A percentile compares a stretch with the other conserved stretches of the same genome.
These are phyloP conservation scores for Priceomyces carsonii DNA, from an alignment of 805 yeast genomes.

Conservation along the genomic window DNA sequence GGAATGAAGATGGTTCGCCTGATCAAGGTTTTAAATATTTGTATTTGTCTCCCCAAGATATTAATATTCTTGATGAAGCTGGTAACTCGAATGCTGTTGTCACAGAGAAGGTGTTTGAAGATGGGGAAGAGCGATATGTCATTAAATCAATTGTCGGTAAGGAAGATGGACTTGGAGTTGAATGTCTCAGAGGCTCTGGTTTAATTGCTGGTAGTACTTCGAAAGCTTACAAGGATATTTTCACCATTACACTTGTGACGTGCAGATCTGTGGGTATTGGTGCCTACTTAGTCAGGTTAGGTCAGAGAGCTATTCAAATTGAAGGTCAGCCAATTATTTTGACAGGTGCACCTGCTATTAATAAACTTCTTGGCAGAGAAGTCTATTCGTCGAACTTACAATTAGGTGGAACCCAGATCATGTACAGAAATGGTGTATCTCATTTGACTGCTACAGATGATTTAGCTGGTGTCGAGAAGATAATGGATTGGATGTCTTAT, in stretches of 20 bases:
- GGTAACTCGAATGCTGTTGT: constrained; percentile 64
- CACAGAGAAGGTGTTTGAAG: constrained; percentile 79
- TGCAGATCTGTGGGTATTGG: constrained; percentile 99
- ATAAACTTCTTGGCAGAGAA: constrained; percentile 94
- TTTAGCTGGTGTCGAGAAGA: constrained; percentile 92
- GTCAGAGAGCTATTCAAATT: constrained; percentile 98
- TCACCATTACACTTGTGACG: constrained; percentile 97
- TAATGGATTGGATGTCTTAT: constrained; percentile 93
- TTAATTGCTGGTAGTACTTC: constrained; percentile 98
- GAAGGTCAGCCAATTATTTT: constrained; percentile 98
- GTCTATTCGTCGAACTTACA: constrained; percentile 96
- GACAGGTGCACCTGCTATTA: constrained; percentile 99
- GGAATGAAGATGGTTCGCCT: constrained; percentile 79
- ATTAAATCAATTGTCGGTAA: constrained; percentile 88
- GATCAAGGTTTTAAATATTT: constrained; percentile 88
- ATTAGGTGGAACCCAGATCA: constrained; percentile 98
- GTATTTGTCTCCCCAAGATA: constrained; percentile 73
- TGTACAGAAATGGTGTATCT: constrained; percentile 98
- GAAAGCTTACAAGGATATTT: constrained; percentile 94
- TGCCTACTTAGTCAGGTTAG: constrained; percentile 96
- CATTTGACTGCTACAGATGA: constrained; percentile 97
- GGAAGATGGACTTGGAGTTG: constrained; percentile 97
- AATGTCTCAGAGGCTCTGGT: constrained; percentile 97
- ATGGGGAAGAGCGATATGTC: constrained; percentile 79
- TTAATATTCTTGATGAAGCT: constrained; percentile 52